phyloP scores from a whole-genome alignment of 768 basidiomycete genomes.

The Mycena crocata region DNA sequence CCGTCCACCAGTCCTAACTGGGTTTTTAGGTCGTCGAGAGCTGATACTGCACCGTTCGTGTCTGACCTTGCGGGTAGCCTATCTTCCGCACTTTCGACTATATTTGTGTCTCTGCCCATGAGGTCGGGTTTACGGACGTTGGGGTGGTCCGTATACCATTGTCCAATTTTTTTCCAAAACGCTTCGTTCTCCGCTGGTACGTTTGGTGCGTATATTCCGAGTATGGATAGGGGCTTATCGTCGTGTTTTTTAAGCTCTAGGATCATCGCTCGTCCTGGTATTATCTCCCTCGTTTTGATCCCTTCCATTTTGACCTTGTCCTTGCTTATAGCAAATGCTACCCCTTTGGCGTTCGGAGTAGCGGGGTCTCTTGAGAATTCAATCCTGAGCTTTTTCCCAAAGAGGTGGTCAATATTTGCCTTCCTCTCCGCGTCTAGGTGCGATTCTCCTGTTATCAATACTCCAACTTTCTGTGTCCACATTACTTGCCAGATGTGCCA shows the following conservation, averaged over 20 bases:
- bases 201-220: slow-evolving; percentile 3
- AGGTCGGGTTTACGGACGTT: not conserved
- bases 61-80: not conserved
- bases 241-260: not conserved
- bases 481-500: not conserved
- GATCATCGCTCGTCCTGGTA: not conserved
- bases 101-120: not conserved
- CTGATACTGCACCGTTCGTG: not conserved
- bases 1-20: not conserved
- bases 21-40: not conserved
- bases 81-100: not conserved
- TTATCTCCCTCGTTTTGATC: not conserved
- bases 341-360: not conserved
- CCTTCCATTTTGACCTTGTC: not conserved
- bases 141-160: not conserved
- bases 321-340: not conserved
- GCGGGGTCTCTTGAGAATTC: not conserved
- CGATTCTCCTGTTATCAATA: not conserved
- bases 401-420: not conserved
- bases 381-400: not conserved
- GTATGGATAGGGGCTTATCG: not conserved
- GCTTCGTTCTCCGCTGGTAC: not conserved
- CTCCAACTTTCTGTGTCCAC: not conserved
- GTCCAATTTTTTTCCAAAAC: not conserved
- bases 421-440: not conserved